Conservation (phyloP, 768 basidiomycete species). For the Russula emetica region DNA sequence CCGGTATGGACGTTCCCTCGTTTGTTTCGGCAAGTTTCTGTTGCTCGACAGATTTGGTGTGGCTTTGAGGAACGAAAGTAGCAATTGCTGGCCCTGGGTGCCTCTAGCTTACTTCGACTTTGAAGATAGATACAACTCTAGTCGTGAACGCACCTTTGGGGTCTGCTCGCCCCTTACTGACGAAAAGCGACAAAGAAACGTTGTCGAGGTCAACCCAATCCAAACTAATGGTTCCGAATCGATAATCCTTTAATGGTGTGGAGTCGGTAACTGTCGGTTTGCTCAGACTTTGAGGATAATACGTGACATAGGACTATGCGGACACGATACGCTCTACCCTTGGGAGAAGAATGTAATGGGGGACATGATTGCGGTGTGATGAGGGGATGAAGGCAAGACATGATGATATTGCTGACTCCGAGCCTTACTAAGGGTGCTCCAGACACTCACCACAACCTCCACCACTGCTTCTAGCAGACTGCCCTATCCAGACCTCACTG, state of each 20-base stretch:
- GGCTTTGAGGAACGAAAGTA: conserved; percentile 50
- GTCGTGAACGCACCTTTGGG: conserved; percentile 24
- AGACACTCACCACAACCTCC: conserved; percentile 27
- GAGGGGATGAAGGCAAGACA: not conserved
- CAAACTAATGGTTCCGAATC: conserved; percentile 63
- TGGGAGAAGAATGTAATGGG: not conserved
- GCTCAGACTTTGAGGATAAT: conserved; percentile 37
- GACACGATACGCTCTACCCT: conserved; percentile 26
- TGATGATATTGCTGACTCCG: not conserved
- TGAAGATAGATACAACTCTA: conserved; percentile 7
- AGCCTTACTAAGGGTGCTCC: conserved; percentile 23
- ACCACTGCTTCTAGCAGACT: conserved; percentile 11
- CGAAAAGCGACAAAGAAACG: conserved; percentile 37
- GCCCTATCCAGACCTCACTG: conserved; percentile 17
- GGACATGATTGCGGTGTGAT: not conserved
- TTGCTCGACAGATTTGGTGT: conserved; percentile 46
- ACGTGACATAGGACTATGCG: conserved; percentile 22
- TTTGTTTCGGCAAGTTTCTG: conserved; percentile 36
- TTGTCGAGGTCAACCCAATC: conserved; percentile 69
- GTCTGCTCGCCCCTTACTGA: conserved; percentile 27
- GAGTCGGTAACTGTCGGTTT: conserved; percentile 34
- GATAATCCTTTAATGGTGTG: conserved; percentile 58
- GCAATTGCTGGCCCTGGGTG: conserved; percentile 35
- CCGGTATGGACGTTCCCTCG: conserved; percentile 26
- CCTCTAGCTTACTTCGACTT: conserved; percentile 30